Evolutionary conservation across 1,139 yeast species (phyloP).

Genomic region (Pichiaceae sp.): DNA sequence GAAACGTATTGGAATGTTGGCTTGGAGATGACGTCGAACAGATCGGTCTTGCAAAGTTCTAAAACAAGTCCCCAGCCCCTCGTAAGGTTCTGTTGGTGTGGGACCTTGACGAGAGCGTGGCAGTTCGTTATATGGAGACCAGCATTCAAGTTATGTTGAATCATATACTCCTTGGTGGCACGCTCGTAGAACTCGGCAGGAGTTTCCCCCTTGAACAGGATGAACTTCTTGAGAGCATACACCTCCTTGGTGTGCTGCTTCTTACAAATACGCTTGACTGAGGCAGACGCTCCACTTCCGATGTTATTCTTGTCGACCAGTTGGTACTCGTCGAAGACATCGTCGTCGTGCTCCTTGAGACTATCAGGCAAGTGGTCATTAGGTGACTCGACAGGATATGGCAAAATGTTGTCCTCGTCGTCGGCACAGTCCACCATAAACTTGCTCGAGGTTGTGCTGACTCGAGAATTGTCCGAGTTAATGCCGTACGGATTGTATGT

Average conservation of each 20-base stretch:
- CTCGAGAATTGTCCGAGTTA: slow-evolving; percentile 4
- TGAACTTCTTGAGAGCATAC: slow-evolving; percentile 60
- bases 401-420: slow-evolving; percentile 37
- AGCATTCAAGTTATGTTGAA: slow-evolving; percentile 44
- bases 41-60: slow-evolving; percentile 56
- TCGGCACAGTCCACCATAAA: slow-evolving; percentile 23
- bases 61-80: slow-evolving; percentile 81
- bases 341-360: slow-evolving; percentile 41
- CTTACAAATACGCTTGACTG: slow-evolving; percentile 32
- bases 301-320: slow-evolving; percentile 44
- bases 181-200: slow-evolving; percentile 64
- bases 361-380: slow-evolving; percentile 54
- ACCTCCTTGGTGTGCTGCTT: slow-evolving; percentile 20
- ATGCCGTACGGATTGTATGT: slow-evolving; percentile 25
- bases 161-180: slow-evolving; percentile 57
- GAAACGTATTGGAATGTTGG: slow-evolving; percentile 37
- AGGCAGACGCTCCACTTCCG: slow-evolving; percentile 71
- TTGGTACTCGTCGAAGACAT: slow-evolving; percentile 51
- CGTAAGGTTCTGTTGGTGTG: slow-evolving; percentile 43
- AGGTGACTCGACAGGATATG: slow-evolving; percentile 63
- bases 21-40: slow-evolving; percentile 38
- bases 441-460: background rate
- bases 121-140: slow-evolving; percentile 63
- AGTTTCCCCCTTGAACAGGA: slow-evolving; percentile 51
- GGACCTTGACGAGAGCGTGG: slow-evolving; percentile 47